These are phyloP conservation scores for Camellia oleifera DNA, from an alignment of 179 eudicot genomes.

Conservation along the genomic window DNA sequence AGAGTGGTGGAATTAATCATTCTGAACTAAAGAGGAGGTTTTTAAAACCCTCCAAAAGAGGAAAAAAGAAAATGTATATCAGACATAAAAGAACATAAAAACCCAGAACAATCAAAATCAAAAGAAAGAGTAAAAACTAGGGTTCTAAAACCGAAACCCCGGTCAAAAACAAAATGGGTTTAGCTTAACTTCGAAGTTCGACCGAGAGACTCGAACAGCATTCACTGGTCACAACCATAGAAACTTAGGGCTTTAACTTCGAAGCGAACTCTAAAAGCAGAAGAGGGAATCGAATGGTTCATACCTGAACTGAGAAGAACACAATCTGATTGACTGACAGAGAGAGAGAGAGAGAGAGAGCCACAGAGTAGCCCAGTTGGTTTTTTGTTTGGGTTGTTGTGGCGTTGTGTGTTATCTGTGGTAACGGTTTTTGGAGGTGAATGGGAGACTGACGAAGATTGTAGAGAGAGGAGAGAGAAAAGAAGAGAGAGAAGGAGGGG, in stretches of 20 bases:
- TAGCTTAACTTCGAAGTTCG: neutral
- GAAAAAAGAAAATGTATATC: neutral
- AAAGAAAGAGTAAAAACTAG: neutral
- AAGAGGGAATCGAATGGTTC: neutral
- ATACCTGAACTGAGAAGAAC: constrained; percentile 14
- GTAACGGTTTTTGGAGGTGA: constrained; percentile 1
- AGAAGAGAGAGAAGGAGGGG: constrained; percentile 1
- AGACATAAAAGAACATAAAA: neutral
- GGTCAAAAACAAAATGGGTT: neutral
- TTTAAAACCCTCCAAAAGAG: neutral
- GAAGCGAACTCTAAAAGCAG: neutral
- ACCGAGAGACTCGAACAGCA: neutral
- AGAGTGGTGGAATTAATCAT: neutral
- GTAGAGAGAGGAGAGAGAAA: neutral
- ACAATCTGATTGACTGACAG: neutral
- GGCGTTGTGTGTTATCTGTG: neutral
- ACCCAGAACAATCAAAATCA: neutral
- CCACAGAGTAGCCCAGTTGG: neutral
- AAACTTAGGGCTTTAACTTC: constrained; percentile 2
- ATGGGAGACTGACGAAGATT: constrained; percentile 1
- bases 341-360: neutral
- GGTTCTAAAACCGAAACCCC: constrained; percentile 16
- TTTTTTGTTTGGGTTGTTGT: neutral
- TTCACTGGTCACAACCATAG: constrained; percentile 6
- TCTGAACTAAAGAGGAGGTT: neutral